Percentiles rank a stretch among this genome's conserved stretches.
These are phyloP conservation scores for Alternaria sp. DNA, from an alignment of 2,329 filamentous ascomycete genomes.

Conservation along the genomic window DNA sequence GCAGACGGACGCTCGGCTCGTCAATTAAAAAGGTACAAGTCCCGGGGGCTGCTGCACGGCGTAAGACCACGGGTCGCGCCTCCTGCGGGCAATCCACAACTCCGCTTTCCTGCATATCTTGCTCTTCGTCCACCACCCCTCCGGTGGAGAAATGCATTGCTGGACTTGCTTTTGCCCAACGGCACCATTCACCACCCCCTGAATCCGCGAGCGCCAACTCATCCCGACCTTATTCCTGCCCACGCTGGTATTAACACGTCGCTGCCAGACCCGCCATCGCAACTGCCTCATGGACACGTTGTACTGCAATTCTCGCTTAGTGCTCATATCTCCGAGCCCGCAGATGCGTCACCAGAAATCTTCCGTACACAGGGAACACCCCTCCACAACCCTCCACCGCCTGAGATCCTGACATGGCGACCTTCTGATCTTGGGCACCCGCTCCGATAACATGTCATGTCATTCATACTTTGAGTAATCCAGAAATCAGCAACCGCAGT, in stretches of 20 bases:
- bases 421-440: not conserved
- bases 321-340: not conserved
- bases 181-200: not conserved
- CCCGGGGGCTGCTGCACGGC: not conserved
- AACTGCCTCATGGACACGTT: not conserved
- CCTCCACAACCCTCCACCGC: not conserved
- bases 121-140: not conserved
- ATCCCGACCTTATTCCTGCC: not conserved
- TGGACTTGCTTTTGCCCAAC: no score
- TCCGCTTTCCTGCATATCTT: conserved; percentile 10
- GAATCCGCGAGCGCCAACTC: not conserved
- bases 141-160: not conserved
- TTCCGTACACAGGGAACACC: not conserved
- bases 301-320: not conserved
- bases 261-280: not conserved
- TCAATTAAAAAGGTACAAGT: not conserved
- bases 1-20: not conserved
- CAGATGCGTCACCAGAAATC: not conserved
- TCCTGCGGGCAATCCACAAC: conserved; percentile 1
- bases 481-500: not conserved
- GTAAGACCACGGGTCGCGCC: conserved; percentile 8
- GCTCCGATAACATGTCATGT: not conserved
- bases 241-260: not conserved
- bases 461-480: not conserved
- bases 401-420: not conserved